Evolutionary conservation across 2,329 filamentous ascomycete genomes (phyloP).

Genomic region (Penicillium sp.): DNA sequence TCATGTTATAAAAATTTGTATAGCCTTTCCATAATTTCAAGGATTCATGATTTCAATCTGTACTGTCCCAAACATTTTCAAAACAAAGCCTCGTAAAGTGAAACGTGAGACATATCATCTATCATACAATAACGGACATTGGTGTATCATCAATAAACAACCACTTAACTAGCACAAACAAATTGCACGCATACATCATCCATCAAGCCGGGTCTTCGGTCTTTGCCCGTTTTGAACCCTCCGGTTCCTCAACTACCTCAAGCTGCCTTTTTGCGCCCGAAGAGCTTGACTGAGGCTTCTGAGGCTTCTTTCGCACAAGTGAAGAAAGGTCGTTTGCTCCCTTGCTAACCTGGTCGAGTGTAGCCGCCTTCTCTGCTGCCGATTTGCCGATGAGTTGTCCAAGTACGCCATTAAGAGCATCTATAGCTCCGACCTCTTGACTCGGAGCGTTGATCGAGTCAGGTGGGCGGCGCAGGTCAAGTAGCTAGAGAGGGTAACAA

Average conservation of each 20-base stretch:
- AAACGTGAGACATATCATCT: neutral
- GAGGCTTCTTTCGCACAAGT: conserved; percentile 54
- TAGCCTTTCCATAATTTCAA: neutral
- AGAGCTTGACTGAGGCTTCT: conserved; percentile 38
- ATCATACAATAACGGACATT: neutral
- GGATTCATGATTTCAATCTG: neutral
- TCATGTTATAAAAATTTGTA: neutral
- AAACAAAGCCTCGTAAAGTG: too few species aligned
- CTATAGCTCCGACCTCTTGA: conserved; percentile 40
- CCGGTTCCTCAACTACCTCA: conserved; percentile 16
- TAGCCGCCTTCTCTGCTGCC: conserved; percentile 49
- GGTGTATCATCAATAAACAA: neutral
- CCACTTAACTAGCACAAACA: neutral
- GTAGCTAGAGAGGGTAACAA: conserved; percentile 39
- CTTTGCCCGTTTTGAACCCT: conserved; percentile 15
- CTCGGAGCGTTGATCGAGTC: conserved; percentile 41
- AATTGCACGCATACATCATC: neutral
- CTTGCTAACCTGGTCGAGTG: conserved; percentile 53
- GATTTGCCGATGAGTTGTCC: conserved; percentile 56
- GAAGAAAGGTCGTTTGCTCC: conserved; percentile 57
- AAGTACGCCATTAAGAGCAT: conserved; percentile 54
- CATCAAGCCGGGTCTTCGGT: conserved; percentile 11
- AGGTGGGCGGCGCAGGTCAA: conserved; percentile 55
- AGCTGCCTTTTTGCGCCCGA: conserved; percentile 27
- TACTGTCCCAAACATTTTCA: neutral